Conservation (phyloP, 2,329 filamentous ascomycete species). For the Lizonia empirigonia region DNA sequence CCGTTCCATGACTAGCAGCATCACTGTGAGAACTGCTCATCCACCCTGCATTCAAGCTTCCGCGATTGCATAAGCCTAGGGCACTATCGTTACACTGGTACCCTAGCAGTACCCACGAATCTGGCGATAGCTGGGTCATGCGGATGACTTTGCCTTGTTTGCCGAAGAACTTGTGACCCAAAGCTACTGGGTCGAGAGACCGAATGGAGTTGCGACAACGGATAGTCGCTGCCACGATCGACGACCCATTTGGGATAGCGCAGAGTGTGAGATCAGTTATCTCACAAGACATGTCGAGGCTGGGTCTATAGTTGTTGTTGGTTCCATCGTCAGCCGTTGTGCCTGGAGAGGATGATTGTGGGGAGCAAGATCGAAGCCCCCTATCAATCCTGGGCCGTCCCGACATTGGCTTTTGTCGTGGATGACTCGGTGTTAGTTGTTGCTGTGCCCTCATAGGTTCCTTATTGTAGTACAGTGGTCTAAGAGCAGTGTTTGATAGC, state of each 20-base stretch:
- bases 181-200: conserved; percentile 3
- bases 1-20: conserved; percentile 13
- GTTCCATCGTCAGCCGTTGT: too few relatives aligned
- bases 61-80: conserved; percentile 5
- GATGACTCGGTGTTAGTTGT: too few relatives aligned
- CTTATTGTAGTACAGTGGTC: too few relatives aligned
- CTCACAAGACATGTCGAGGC: too few relatives aligned
- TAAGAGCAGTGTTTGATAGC: too few relatives aligned
- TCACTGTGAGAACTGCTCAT: conserved; percentile 14
- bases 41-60: conserved; percentile 18
- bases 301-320: too few relatives aligned
- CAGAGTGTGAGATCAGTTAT: conserved; percentile 16
- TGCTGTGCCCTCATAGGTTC: too few relatives aligned
- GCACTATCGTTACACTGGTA: conserved; percentile 11
- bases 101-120: conserved; percentile 18
- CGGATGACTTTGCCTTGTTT: conserved; percentile 18
- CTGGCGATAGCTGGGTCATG: too few relatives aligned
- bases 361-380: too few relatives aligned
- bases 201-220: conserved; percentile 10
- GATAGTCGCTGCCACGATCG: conserved; percentile 18
- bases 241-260: conserved; percentile 11
- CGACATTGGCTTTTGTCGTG: too few relatives aligned
- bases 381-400: too few relatives aligned
- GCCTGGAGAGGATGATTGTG: too few relatives aligned
- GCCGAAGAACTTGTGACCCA: conserved; percentile 11